These are phyloP conservation scores for Aspergillus quadrilineatus DNA, from an alignment of 2,329 filamentous ascomycete species.

Conservation along the genomic window DNA sequence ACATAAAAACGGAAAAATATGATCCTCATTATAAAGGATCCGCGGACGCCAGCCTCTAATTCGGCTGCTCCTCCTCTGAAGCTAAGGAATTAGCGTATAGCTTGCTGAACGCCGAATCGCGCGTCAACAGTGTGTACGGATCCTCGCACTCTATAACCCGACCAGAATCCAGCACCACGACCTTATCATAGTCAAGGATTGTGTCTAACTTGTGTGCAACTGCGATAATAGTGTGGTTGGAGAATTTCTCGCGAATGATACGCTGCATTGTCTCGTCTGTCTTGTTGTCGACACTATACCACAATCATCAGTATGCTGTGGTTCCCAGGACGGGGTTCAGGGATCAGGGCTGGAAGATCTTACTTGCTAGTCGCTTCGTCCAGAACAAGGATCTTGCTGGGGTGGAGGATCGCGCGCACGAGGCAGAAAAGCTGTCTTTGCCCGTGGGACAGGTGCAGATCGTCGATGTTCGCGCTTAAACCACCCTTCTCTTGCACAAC, in stretches of 20 bases:
- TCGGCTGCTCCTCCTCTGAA: no score
- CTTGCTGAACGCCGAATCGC: no score
- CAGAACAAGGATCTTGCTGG: constrained; percentile 45
- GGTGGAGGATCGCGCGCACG: constrained; percentile 57
- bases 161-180: constrained; percentile 39
- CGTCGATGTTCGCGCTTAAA: constrained; percentile 46
- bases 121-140: constrained; percentile 22
- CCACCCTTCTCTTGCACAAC: constrained; percentile 41
- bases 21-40: no score
- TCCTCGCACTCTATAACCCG: constrained; percentile 38
- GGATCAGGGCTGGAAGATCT: background rate
- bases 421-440: constrained; percentile 66
- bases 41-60: no score
- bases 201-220: constrained; percentile 57
- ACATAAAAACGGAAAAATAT: no score
- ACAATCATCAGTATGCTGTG: background rate
- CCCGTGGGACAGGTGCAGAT: constrained; percentile 55
- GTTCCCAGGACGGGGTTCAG: no score
- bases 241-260: constrained; percentile 55
- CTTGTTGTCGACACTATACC: constrained; percentile 53
- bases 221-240: constrained; percentile 58
- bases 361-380: constrained; percentile 39
- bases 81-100: no score
- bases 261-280: constrained; percentile 60
- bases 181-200: constrained; percentile 41